Conservation (phyloP, 73 alveolate genomes). For the Paramecium tetraurelia region DNA sequence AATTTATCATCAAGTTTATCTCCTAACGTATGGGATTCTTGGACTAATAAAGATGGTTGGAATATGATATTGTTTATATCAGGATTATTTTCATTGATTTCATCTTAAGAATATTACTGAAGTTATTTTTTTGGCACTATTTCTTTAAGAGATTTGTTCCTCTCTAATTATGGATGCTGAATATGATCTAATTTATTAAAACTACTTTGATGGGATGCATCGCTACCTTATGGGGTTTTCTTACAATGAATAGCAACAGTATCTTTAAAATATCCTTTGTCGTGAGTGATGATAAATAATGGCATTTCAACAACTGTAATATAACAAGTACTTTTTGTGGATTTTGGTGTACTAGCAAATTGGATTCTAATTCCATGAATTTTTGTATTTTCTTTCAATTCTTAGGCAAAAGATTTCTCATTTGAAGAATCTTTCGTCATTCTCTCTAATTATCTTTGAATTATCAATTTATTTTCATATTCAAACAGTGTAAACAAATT, state of each 20-base stretch:
- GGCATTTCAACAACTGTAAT: neutral
- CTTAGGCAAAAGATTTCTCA: neutral
- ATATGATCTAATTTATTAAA: neutral
- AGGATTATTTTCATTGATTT: neutral
- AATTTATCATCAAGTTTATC: constrained; percentile 39
- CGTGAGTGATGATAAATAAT: neutral
- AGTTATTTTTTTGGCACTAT: neutral
- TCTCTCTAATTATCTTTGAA: neutral
- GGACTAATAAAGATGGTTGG: neutral
- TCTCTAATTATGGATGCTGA: neutral
- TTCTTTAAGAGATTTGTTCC: neutral
- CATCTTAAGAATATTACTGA: neutral
- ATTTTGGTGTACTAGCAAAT: neutral
- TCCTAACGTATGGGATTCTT: neutral
- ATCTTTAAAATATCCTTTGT: constrained; percentile 19
- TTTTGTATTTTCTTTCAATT: neutral
- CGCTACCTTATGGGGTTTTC: neutral
- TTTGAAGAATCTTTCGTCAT: neutral
- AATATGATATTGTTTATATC: neutral
- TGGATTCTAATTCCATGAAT: neutral
- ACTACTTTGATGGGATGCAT: neutral
- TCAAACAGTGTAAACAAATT: neutral
- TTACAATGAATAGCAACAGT: neutral
- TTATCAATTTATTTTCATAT: neutral
- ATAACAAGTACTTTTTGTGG: neutral